Percentiles rank a stretch among this genome's conserved stretches.
Evolutionary conservation across 352 stramenopile species (phyloP).

Genomic region (Globisporangium takayamanum): DNA sequence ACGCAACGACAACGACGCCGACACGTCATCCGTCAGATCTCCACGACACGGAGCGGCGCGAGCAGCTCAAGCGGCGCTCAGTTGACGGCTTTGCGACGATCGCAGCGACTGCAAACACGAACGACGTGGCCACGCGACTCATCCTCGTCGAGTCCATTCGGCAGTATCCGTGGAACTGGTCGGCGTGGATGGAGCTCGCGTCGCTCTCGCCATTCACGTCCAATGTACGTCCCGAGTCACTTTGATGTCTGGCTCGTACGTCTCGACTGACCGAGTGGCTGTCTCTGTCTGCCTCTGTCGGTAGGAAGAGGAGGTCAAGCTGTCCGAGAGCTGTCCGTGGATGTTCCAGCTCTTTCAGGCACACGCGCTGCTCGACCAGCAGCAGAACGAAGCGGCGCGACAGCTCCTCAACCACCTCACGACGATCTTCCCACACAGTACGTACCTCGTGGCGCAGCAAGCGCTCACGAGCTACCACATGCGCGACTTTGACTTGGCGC

Average conservation of each 20-base stretch:
- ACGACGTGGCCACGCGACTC: slow-evolving; percentile 51
- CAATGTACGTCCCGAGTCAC: slow-evolving; percentile 9
- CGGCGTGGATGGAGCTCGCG: slow-evolving; percentile 94
- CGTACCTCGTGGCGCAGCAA: slow-evolving; percentile 70
- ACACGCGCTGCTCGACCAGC: slow-evolving; percentile 68
- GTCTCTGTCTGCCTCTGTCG: neutral
- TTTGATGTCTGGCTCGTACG: neutral
- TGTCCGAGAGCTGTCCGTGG: slow-evolving; percentile 50
- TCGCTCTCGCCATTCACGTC: slow-evolving; percentile 59
- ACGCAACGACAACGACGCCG: slow-evolving; percentile 21
- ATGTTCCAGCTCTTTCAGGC: slow-evolving; percentile 86
- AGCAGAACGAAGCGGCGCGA: slow-evolving; percentile 63
- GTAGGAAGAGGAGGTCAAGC: slow-evolving; percentile 51
- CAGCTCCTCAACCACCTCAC: slow-evolving; percentile 45
- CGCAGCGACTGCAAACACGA: slow-evolving; percentile 16
- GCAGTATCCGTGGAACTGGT: slow-evolving; percentile 92
- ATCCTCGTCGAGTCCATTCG: slow-evolving; percentile 70
- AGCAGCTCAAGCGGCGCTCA: slow-evolving; percentile 18
- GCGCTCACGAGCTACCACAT: slow-evolving; percentile 78
- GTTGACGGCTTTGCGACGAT: slow-evolving; percentile 15
- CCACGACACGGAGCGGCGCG: slow-evolving; percentile 34
- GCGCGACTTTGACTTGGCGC: slow-evolving; percentile 74
- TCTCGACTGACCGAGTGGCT: neutral
- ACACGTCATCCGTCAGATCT: slow-evolving; percentile 26
- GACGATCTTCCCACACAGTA: slow-evolving; percentile 55